Evolutionary conservation across 805 yeast genomes (phyloP).

Genomic region (Priceomyces fermenticarens): DNA sequence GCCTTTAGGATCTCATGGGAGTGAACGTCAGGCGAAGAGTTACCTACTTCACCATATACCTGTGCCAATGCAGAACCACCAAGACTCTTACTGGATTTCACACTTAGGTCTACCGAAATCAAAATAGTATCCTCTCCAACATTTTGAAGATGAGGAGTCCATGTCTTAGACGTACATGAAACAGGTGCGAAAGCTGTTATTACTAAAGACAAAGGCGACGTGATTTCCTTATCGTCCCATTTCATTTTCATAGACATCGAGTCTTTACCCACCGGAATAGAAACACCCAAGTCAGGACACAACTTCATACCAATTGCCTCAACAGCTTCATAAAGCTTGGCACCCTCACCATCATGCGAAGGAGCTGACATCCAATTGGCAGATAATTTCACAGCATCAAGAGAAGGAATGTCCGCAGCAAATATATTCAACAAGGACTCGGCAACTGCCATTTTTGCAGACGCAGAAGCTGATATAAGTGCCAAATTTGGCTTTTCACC

Average conservation of each 20-base stretch:
- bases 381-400: conserved; percentile 76
- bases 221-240: conserved; percentile 90
- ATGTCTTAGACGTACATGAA: conserved; percentile 76
- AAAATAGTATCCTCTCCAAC: conserved; percentile 53
- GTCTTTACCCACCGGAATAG: conserved; percentile 98
- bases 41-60: conserved; percentile 85
- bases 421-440: conserved; percentile 84
- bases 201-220: conserved; percentile 90
- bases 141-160: conserved; percentile 84
- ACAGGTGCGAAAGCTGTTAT: conserved; percentile 93
- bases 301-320: conserved; percentile 92
- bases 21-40: conserved; percentile 79
- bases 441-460: conserved; percentile 94
- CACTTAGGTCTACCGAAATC: conserved; percentile 78
- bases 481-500: conserved; percentile 96
- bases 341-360: conserved; percentile 90
- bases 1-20: conserved; percentile 59
- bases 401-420: conserved; percentile 82
- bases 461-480: conserved; percentile 80
- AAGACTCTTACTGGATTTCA: conserved; percentile 47
- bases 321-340: conserved; percentile 92
- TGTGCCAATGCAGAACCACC: conserved; percentile 97
- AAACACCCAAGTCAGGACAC: conserved; percentile 87
- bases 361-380: conserved; percentile 99
- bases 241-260: conserved; percentile 99